A percentile compares a stretch with the other conserved stretches of the same genome.
Conservation (phyloP, 495 filamentous ascomycete genomes). For the Amniculicola lignicola region DNA sequence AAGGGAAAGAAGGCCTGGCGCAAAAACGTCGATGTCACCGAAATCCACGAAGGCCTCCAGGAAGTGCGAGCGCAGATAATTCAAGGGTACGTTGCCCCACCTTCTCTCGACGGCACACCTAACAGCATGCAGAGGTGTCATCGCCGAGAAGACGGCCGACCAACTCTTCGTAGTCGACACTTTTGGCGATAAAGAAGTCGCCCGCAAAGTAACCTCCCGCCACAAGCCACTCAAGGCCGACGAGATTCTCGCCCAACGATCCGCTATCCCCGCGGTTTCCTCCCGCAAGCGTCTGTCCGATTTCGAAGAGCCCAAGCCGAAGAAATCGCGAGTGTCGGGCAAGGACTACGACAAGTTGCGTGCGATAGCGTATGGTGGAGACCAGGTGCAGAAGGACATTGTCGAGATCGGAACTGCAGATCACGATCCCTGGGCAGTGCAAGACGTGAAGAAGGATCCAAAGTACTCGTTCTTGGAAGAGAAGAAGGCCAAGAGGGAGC, state of each 20-base stretch:
- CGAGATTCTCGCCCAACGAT: constrained; percentile 83
- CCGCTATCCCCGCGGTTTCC: constrained; percentile 72
- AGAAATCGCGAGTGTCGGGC: constrained; percentile 71
- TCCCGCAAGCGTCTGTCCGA: constrained; percentile 74
- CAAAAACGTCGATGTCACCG: constrained; percentile 91
- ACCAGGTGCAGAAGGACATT: constrained; percentile 54
- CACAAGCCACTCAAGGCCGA: constrained; percentile 80
- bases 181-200: constrained; percentile 60
- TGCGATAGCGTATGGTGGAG: constrained; percentile 69
- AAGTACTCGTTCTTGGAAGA: constrained; percentile 47
- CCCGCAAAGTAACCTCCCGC: constrained; percentile 58
- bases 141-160: constrained; percentile 72
- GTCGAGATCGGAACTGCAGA: constrained; percentile 53
- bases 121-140: constrained; percentile 60
- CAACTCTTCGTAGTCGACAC: constrained; percentile 83
- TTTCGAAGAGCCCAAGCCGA: constrained; percentile 62
- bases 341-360: constrained; percentile 77
- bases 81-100: constrained; percentile 62
- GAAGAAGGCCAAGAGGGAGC: constrained; percentile 62
- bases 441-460: constrained; percentile 41
- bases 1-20: constrained; percentile 99
- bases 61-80: constrained; percentile 82
- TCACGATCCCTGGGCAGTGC: constrained; percentile 76
- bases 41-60: constrained; percentile 79
- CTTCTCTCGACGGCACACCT: background rate